Base-by-base conservation (phyloP, 441 rosid genomes). In the Erodium chrysanthum region DNA sequence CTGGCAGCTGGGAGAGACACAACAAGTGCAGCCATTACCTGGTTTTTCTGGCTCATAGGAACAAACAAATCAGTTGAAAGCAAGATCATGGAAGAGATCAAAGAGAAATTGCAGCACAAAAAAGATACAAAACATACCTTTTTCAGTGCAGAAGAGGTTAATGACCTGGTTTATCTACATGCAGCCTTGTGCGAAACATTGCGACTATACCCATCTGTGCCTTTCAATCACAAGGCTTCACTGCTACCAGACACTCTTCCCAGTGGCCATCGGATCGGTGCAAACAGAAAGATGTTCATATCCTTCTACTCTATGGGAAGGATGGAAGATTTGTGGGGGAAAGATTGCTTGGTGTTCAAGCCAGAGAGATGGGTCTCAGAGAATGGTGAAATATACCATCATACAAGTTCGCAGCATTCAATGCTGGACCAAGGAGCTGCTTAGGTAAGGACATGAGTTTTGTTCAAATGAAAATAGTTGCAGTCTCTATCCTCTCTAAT, bases 141-240 rank as follows among this genome's bases (percentile, higher is more conserved):
- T 25, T 25, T 25, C 12, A 8, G 20, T 37, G 8, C 25, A 33
- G 21, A 66, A n/a, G 21, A 46, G 15, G 54, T 14, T 50, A 68
- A 73, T 27, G 72, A 71, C 31, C 59, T 81, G 18, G 73, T 73
- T 66, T 81, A 77, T 70, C 58, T 81, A 3, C 83, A 77, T 2
- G 82, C 74, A 0, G 75, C 62, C 64, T 81, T 25, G 68, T 77
- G 1, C 58, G 58, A 50, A 9, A 50, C 58, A 6, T n/a, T 50
- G 58, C 4, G 58, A n/a, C 58, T 50, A 15, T 81, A 76, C 59
- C 84, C 84, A 60, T 77, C 82, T 5, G 79, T 79, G n/a, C 81
- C 82, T 0, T 65, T 74, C 61, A 69, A 75, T 0, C 79, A 66
- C 76, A 82, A 73, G 64, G 12, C 17, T 15, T n/a, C 65, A n/a